Conservation (phyloP, 163 green algal genomes). For the Scenedesmus sp. region DNA sequence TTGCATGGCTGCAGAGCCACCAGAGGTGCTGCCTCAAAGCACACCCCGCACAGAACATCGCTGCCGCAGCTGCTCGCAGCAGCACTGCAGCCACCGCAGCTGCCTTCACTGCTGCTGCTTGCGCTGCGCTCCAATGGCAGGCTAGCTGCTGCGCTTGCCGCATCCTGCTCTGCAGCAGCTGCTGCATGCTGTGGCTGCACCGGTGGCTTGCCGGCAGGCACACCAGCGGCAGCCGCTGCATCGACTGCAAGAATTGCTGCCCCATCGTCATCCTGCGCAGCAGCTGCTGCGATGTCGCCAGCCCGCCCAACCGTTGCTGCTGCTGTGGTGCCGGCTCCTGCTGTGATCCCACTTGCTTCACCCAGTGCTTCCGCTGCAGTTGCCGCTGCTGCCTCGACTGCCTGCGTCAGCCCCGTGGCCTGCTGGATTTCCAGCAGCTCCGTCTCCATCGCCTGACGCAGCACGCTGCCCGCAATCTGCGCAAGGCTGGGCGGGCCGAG, state of each 20-base stretch:
- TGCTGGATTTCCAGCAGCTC: slow-evolving; percentile 35
- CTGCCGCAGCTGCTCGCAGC: background rate
- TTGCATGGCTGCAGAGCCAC: slow-evolving; percentile 25
- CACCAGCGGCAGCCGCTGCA: background rate
- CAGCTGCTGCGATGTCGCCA: background rate
- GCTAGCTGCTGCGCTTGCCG: background rate
- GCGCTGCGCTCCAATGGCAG: background rate
- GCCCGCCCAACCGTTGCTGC: background rate
- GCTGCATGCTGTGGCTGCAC: background rate
- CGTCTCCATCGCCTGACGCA: slow-evolving; percentile 42
- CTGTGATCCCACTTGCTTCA: background rate
- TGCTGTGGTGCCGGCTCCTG: background rate
- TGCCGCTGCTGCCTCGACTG: background rate
- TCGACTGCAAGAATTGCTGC: background rate
- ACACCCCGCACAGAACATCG: slow-evolving; percentile 23
- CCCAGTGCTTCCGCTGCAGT: background rate
- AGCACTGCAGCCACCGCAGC: background rate
- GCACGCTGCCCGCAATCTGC: slow-evolving; percentile 38
- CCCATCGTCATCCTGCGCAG: background rate
- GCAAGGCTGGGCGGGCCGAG: slow-evolving; percentile 54
- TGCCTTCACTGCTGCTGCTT: background rate
- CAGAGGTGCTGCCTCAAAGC: slow-evolving; percentile 17
- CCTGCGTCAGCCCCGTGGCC: background rate
- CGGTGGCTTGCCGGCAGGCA: background rate
- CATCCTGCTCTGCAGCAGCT: background rate